Evolutionary conservation across 257 asterid species (phyloP).

Genomic region (Gentiana macrophylla): DNA sequence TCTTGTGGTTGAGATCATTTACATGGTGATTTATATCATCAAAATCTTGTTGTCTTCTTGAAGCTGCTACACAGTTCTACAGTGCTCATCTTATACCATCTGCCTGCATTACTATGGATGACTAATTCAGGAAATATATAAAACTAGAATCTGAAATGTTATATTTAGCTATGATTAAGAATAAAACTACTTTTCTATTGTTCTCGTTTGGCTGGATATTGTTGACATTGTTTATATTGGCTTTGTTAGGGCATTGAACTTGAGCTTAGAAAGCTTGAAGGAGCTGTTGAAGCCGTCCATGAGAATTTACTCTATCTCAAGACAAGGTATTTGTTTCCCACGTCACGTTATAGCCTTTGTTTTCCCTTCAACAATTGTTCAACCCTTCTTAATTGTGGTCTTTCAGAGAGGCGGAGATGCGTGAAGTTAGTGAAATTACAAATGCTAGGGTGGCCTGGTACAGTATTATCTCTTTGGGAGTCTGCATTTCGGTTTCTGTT

Average conservation of each 20-base stretch:
- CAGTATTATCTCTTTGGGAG: conserved; percentile 64
- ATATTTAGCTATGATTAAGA: too few species aligned
- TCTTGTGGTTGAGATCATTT: too few species aligned
- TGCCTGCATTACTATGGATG: too few species aligned
- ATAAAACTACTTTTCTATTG: background rate
- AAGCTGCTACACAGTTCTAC: too few species aligned
- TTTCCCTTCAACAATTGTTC: conserved; percentile 1
- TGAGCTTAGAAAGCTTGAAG: conserved; percentile 87
- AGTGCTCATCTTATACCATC: too few species aligned
- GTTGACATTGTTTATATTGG: conserved; percentile 10
- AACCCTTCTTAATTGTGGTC: conserved; percentile 1
- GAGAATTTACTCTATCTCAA: conserved; percentile 67
- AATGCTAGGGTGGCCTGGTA: conserved; percentile 70
- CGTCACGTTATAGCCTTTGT: background rate
- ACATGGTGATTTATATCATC: too few species aligned
- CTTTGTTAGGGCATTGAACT: conserved; percentile 75
- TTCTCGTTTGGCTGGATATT: background rate
- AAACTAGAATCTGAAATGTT: too few species aligned
- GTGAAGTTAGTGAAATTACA: conserved; percentile 49
- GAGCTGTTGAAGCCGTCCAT: conserved; percentile 78
- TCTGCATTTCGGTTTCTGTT: conserved; percentile 49
- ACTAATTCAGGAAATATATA: too few species aligned
- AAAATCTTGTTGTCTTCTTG: too few species aligned
- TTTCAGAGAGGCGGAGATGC: conserved; percentile 75
- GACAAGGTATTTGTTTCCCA: conserved; percentile 35